phyloP scores from a whole-genome alignment of 192 early-diverging fungal species.

The Spizellomyces sp. region DNA sequence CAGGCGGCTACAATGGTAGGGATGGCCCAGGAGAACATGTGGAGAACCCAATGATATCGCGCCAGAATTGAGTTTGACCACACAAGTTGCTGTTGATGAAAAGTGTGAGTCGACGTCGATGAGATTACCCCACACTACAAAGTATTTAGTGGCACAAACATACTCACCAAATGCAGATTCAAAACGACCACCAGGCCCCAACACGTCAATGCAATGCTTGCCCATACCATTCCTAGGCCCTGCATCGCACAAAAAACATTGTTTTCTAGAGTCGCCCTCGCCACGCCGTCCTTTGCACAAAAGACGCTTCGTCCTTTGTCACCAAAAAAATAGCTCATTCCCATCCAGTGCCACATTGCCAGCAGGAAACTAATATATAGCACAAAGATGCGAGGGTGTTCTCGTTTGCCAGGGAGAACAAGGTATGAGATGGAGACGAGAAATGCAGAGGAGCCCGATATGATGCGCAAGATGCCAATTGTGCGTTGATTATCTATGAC shows the following conservation, averaged over 20 bases:
- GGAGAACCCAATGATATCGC: slow-evolving; percentile 6
- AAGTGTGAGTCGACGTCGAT: not conserved
- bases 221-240: slow-evolving; percentile 14
- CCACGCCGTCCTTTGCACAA: slow-evolving; percentile 21
- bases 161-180: slow-evolving; percentile 32
- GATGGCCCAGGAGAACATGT: slow-evolving; percentile 15
- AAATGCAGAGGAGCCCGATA: slow-evolving; percentile 7
- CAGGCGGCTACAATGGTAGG: slow-evolving; percentile 8
- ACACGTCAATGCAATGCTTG: not conserved
- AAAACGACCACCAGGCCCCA: slow-evolving; percentile 18
- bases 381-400: slow-evolving; percentile 19
- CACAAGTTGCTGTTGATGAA: slow-evolving; percentile 20
- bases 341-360: slow-evolving; percentile 10
- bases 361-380: slow-evolving; percentile 12
- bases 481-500: not conserved
- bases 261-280: not conserved
- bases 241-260: slow-evolving; percentile 18
- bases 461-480: slow-evolving; percentile 2
- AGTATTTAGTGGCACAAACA: not conserved
- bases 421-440: slow-evolving; percentile 20
- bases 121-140: not conserved
- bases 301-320: slow-evolving; percentile 13
- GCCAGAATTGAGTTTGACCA: slow-evolving; percentile 8
- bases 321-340: not conserved
- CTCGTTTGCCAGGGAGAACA: slow-evolving; percentile 19